Evolutionary conservation across 2,329 filamentous ascomycete species (phyloP), one percentile per base, ranked within the genome.

Genomic region (Colletotrichum graminicola): DNA sequence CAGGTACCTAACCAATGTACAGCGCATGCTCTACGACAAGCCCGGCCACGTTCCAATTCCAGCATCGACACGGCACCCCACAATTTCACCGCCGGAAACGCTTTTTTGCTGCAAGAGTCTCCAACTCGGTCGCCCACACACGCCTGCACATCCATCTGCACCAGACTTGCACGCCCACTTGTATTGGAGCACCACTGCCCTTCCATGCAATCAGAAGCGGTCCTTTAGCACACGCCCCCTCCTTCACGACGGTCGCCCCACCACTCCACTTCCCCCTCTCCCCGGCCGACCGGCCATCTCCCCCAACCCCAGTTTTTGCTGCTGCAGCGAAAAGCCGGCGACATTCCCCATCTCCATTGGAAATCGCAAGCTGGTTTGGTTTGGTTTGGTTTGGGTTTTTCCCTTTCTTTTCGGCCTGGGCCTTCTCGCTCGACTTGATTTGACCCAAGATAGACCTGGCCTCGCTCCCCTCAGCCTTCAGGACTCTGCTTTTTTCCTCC

Each of bases 241-340:
- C 41, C n/a, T 8, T 21, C 18, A n/a, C n/a, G n/a, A 23, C 39
- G 36, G 21, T 11, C 32, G 8, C 39, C 21, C 62, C 26, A 11
- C 45, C 32, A 29, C 45, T 29, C 29, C 14, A 39, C 49, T 62
- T n/a, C 62, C 49, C 26, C 54, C 60, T 55, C 66, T 69, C 69
- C 66, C 60, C 69, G 69, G 55, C 60, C 54, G 69, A 49, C 59
- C 43, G 32, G 45, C 45, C 21, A n/a, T 12, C 36, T 55, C 61
- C 49, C 66, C 60, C 61, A 61, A 62, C 70, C 70, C 66, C 70
- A 72, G 70, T 71, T 68, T 70, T 71, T 71, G 55, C 68, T 71
- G 59, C 68, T 60, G 59, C n/a, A 62, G 34, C 45, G 51, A 36
- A 36, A 21, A 62, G 59, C 60, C 68, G 57, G 68, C 68, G 68